These are phyloP conservation scores for Viridothelium virens DNA, from an alignment of 495 filamentous ascomycete genomes.

Conservation along the genomic window DNA sequence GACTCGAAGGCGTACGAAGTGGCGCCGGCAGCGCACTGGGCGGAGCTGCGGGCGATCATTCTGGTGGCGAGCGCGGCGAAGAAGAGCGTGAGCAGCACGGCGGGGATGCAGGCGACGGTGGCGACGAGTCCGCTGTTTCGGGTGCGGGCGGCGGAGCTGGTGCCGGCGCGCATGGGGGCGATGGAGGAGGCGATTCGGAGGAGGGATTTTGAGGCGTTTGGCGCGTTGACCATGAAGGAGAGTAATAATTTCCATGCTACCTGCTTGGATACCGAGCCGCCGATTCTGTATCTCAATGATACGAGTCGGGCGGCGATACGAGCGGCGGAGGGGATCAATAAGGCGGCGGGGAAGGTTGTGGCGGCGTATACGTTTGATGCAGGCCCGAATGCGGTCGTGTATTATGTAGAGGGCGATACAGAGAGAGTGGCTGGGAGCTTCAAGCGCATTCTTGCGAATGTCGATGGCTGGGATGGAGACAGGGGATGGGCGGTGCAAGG, in stretches of 20 bases:
- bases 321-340: slow-evolving; percentile 82
- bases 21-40: slow-evolving; percentile 82
- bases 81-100: slow-evolving; percentile 85
- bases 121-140: slow-evolving; percentile 75
- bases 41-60: slow-evolving; percentile 83
- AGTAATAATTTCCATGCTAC: slow-evolving; percentile 94
- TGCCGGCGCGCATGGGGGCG: slow-evolving; percentile 73
- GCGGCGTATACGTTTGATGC: slow-evolving; percentile 97
- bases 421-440: slow-evolving; percentile 63
- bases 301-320: slow-evolving; percentile 75
- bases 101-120: slow-evolving; percentile 95
- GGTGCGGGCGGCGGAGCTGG: slow-evolving; percentile 60
- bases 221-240: slow-evolving; percentile 85
- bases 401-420: slow-evolving; percentile 74
- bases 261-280: slow-evolving; percentile 88
- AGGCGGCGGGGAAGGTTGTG: slow-evolving; percentile 58
- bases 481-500: slow-evolving; percentile 45
- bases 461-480: slow-evolving; percentile 42
- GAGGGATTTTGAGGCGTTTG: slow-evolving; percentile 80
- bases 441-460: slow-evolving; percentile 43
- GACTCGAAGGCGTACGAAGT: slow-evolving; percentile 83
- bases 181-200: slow-evolving; percentile 76
- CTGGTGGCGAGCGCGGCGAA: slow-evolving; percentile 86
- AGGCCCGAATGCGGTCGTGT: slow-evolving; percentile 92
- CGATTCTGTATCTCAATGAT: slow-evolving; percentile 98